Percentiles rank a stretch among this genome's conserved stretches.
Evolutionary conservation across 495 filamentous ascomycete species (phyloP).

Genomic region (Penicillium antarcticum): DNA sequence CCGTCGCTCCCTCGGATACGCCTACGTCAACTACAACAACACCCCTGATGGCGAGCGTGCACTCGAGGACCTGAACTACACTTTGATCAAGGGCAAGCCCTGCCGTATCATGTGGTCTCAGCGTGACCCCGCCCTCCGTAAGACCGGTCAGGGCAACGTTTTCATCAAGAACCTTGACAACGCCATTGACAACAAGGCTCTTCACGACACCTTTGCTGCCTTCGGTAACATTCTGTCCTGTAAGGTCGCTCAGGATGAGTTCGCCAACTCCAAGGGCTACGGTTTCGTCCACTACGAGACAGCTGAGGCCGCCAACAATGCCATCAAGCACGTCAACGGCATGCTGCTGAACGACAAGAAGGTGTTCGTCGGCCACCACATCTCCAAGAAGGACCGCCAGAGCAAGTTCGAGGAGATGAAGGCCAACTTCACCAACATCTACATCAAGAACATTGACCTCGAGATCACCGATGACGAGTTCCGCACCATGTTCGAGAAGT

Average conservation of each 20-base stretch:
- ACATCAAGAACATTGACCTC: slow-evolving; percentile 95
- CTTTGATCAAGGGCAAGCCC: slow-evolving; percentile 95
- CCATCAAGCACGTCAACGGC: slow-evolving; percentile 99
- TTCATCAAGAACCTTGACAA: slow-evolving; percentile 99
- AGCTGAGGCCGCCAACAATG: slow-evolving; percentile 90
- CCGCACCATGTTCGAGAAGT: slow-evolving; percentile 85
- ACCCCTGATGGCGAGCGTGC: slow-evolving; percentile 94
- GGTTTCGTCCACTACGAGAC: slow-evolving; percentile 99
- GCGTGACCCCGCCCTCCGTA: slow-evolving; percentile 97
- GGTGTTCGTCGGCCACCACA: slow-evolving; percentile 98
- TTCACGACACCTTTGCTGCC: slow-evolving; percentile 98
- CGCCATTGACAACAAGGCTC: slow-evolving; percentile 99
- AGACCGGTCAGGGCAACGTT: slow-evolving; percentile 98
- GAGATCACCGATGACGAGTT: slow-evolving; percentile 93
- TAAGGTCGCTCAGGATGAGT: slow-evolving; percentile 98
- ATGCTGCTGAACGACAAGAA: slow-evolving; percentile 99
- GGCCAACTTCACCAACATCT: slow-evolving; percentile 99
- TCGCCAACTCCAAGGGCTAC: slow-evolving; percentile 94
- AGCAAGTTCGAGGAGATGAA: slow-evolving; percentile 99
- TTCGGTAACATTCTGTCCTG: slow-evolving; percentile 99
- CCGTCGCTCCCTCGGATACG: slow-evolving; percentile 96
- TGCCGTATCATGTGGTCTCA: slow-evolving; percentile 99
- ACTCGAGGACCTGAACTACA: slow-evolving; percentile 99
- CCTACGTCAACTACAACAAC: slow-evolving; percentile 99
- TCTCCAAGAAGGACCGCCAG: slow-evolving; percentile 99